Conservation (phyloP, 2,329 filamentous ascomycete genomes). For the Trichoderma sp. region DNA sequence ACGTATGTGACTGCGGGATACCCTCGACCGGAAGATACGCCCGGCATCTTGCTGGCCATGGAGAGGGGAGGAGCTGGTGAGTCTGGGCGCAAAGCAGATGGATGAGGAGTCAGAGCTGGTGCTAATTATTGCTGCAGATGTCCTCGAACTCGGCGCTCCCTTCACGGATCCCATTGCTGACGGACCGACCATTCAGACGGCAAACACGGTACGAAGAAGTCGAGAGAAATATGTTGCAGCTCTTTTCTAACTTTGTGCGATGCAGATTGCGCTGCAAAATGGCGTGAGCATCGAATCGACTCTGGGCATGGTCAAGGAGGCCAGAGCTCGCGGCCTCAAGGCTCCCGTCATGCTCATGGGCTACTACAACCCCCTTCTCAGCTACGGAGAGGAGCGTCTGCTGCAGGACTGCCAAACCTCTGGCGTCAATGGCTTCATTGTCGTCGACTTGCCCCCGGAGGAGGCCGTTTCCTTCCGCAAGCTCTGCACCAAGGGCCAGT, state of each 20-base stretch:
- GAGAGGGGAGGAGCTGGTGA: constrained; percentile 88
- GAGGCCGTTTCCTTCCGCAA: constrained; percentile 91
- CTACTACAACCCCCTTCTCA: constrained; percentile 95
- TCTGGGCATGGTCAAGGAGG: constrained; percentile 79
- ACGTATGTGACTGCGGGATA: constrained; percentile 96
- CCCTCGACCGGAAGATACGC: constrained; percentile 76
- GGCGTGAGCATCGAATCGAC: constrained; percentile 79
- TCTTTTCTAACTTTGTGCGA: neutral
- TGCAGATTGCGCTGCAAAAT: constrained; percentile 71
- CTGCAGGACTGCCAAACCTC: constrained; percentile 79
- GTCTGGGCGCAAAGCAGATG: constrained; percentile 25
- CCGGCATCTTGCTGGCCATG: constrained; percentile 81
- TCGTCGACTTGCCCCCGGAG: constrained; percentile 93
- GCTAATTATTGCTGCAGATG: constrained; percentile 49
- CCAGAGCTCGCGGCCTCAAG: constrained; percentile 71
- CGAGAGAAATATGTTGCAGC: neutral
- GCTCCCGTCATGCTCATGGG: constrained; percentile 93
- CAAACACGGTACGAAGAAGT: constrained; percentile 67
- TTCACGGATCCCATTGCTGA: constrained; percentile 99
- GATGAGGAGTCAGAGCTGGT: neutral
- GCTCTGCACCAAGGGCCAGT: constrained; percentile 75
- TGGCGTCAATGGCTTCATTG: constrained; percentile 93
- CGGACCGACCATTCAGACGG: constrained; percentile 92
- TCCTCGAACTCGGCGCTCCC: constrained; percentile 93
- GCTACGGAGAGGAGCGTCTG: constrained; percentile 89